Base-by-base conservation (phyloP, 179 eudicot genomes). In the Carnegiea gigantea region DNA sequence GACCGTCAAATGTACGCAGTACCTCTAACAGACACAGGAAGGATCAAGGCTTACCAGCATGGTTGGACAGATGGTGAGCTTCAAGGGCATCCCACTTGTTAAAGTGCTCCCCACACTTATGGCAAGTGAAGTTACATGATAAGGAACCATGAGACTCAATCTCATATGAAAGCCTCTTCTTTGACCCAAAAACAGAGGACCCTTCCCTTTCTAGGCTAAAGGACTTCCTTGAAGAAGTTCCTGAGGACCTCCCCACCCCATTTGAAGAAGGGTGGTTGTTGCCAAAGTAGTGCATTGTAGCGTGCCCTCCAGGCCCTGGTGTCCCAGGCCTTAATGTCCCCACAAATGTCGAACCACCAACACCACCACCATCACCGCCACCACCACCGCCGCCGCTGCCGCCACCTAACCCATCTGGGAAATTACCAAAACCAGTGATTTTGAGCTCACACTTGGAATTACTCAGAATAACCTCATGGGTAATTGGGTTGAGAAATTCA, bases 11-110 rank as follows among this genome's bases (percentile, higher is more conserved):
- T 80, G 48, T 80, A 80, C 78, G 48, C 83, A 80, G 28, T 15
- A 72, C 67, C 12, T 60, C 8, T 75, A 28, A 3, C 62, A 30
- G 5, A 71, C 30, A 65, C 18, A 23, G 46, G 70, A 14, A 26
- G 72, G n/a, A 23, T 70, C 40, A 65, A 10, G 30, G 9, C 77
- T 74, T 87, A 95, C 99, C 98, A 84, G 99, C 99, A 87, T 95
- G 99, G 80, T 91, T 95, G 5, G 95, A 95, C n/a, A 95, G 98
- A 87, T 95, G 98, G 73, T 94, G 98, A 26, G 95, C 88, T 88
- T 95, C 97, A 84, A 95, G 98, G 73, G 89, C 87, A 73, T 95
- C 97, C 97, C 94, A 94, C 80, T 91, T 95, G 60, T 86, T 91
- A 80, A 93, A 95, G 73, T 91, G 93, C 49, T 93, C 92, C 38